phyloP scores from a whole-genome alignment of 768 basidiomycete species.

The Strobilomyces echinocephalus region DNA sequence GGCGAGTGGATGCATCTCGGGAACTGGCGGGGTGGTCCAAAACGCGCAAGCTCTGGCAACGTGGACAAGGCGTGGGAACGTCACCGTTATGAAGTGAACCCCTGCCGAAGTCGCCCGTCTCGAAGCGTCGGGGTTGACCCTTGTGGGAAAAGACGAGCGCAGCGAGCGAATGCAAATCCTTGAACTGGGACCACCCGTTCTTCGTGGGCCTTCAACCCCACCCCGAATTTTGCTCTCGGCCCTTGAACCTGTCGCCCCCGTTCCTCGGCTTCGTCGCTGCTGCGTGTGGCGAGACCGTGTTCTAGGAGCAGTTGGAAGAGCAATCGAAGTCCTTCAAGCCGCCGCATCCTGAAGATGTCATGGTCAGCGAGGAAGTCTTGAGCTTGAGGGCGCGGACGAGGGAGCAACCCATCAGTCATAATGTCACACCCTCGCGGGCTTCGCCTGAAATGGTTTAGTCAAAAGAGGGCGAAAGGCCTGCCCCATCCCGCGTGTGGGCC shows the following conservation, averaged over 20 bases:
- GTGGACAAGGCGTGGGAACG: conserved; percentile 87
- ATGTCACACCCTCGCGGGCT: conserved; percentile 20
- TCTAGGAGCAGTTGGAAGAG: conserved; percentile 67
- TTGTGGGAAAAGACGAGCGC: conserved; percentile 88
- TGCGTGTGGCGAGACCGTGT: conserved; percentile 46
- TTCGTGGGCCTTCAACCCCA: conserved; percentile 95
- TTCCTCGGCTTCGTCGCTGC: conserved; percentile 96
- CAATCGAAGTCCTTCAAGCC: conserved; percentile 63
- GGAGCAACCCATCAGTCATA: conserved; percentile 27
- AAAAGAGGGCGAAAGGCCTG: neutral
- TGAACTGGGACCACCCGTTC: conserved; percentile 91
- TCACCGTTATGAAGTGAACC: conserved; percentile 96
- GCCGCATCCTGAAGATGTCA: conserved; percentile 70
- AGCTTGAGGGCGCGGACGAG: conserved; percentile 33
- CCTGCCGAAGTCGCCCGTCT: conserved; percentile 73
- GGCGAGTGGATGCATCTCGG: conserved; percentile 89
- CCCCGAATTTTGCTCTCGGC: conserved; percentile 97
- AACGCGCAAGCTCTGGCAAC: conserved; percentile 68
- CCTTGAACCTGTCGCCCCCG: conserved; percentile 93
- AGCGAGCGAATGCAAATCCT: conserved; percentile 97
- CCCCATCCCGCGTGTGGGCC: no score
- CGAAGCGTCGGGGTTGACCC: conserved; percentile 65
- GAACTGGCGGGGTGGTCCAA: conserved; percentile 69
- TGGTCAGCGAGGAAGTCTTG: conserved; percentile 66
- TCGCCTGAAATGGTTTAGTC: conserved; percentile 20